These are phyloP conservation scores for Fraxinus dipetala DNA, from an alignment of 305 asterid species.

Conservation along the genomic window DNA sequence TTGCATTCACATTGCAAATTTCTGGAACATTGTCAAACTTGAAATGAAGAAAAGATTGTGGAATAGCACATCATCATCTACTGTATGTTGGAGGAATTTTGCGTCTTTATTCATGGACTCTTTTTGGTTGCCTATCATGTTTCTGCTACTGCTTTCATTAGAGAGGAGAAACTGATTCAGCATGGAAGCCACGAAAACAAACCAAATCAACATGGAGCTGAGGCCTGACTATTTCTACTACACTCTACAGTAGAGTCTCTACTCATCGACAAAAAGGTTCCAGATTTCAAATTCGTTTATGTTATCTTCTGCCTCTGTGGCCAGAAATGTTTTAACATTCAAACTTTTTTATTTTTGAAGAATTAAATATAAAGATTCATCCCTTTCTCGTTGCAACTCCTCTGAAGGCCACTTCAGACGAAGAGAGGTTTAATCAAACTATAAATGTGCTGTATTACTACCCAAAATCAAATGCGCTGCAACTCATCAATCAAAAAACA, in stretches of 20 bases:
- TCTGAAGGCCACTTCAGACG: not conserved
- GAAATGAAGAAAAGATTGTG: constrained; percentile 57
- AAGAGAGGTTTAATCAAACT: not conserved
- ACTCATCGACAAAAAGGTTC: not conserved
- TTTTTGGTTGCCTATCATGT: constrained; percentile 67
- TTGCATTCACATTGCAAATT: constrained; percentile 64
- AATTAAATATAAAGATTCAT: not conserved
- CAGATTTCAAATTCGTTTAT: not conserved
- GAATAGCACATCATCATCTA: constrained; percentile 53
- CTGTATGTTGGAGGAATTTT: constrained; percentile 74
- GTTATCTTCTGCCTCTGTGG: not conserved
- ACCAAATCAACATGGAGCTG: constrained; percentile 28
- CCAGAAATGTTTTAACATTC: not conserved
- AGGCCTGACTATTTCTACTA: constrained; percentile 23
- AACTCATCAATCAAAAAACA: not conserved
- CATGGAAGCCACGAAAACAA: constrained; percentile 32
- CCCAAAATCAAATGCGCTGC: not conserved
- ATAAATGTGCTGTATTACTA: not conserved
- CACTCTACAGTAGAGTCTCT: not conserved
- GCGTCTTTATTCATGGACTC: constrained; percentile 74
- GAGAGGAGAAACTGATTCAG: constrained; percentile 41
- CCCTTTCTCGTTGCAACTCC: not conserved
- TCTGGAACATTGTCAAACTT: constrained; percentile 65
- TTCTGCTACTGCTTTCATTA: constrained; percentile 51
- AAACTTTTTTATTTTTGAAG: not conserved